Evolutionary conservation across 176 grass and related monocot species (phyloP).

Genomic region (Juncus inflexus): DNA sequence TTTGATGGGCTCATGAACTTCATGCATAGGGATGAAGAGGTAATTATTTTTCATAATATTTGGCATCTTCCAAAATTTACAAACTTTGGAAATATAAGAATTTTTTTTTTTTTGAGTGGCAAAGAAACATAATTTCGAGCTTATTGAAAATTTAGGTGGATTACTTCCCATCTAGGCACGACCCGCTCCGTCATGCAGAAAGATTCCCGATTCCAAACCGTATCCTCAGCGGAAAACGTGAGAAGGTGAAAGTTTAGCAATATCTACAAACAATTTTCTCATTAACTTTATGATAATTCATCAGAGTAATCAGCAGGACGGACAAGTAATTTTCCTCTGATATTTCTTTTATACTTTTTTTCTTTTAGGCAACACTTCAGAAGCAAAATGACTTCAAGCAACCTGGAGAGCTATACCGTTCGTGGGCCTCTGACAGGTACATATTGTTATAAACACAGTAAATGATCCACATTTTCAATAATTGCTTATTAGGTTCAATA

Average conservation of each 20-base stretch:
- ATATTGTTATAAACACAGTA: background rate
- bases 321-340: background rate
- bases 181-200: constrained; percentile 51
- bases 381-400: constrained; percentile 91
- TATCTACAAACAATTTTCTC: background rate
- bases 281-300: too few species aligned
- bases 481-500: too few species aligned
- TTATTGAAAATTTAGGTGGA: constrained; percentile 38
- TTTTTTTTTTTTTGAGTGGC: background rate
- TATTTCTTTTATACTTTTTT: constrained; percentile 11
- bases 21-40: constrained; percentile 85
- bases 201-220: constrained; percentile 31
- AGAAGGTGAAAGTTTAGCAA: constrained; percentile 34
- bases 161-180: constrained; percentile 71
- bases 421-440: constrained; percentile 58
- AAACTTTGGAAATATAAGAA: constrained; percentile 5
- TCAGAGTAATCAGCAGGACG: background rate
- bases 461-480: too few species aligned
- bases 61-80: background rate
- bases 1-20: constrained; percentile 78
- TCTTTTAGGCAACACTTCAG: constrained; percentile 22
- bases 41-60: background rate
- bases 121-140: background rate
- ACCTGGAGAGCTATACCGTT: constrained; percentile 69
- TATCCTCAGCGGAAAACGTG: constrained; percentile 38